These are phyloP conservation scores for Erucastrum elatum DNA, from an alignment of 345 rosid species.

Conservation along the genomic window DNA sequence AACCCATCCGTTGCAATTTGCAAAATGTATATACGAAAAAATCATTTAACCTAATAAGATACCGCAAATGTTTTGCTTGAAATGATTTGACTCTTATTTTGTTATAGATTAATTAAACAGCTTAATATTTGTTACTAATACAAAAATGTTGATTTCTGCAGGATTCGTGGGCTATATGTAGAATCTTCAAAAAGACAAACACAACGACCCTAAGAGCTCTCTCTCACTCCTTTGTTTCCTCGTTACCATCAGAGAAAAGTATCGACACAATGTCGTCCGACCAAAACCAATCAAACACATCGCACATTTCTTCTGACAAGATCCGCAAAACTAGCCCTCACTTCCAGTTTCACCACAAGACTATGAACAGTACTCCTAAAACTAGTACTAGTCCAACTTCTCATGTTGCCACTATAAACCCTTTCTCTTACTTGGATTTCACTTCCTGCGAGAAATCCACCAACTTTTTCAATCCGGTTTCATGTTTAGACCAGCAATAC, in stretches of 20 bases:
- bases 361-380: conserved; percentile 19
- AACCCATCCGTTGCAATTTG: neutral
- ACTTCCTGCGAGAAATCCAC: conserved; percentile 42
- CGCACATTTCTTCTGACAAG: conserved; percentile 41
- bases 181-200: conserved; percentile 88
- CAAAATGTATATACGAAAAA: neutral
- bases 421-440: conserved; percentile 42
- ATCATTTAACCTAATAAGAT: neutral
- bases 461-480: conserved; percentile 31
- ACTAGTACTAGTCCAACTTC: conserved; percentile 25
- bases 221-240: conserved; percentile 70
- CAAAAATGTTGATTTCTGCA: conserved; percentile 37
- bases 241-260: conserved; percentile 45
- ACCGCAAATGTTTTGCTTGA: neutral
- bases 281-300: conserved; percentile 31
- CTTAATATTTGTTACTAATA: conserved; percentile 2
- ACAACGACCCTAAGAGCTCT: conserved; percentile 72
- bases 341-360: conserved; percentile 41
- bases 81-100: neutral
- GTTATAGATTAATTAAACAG: neutral
- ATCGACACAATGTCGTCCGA: conserved; percentile 38
- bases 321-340: conserved; percentile 34
- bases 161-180: conserved; percentile 94
- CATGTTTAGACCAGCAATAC: conserved; percentile 42
- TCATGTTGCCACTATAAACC: conserved; percentile 17